A percentile compares a stretch with the other conserved stretches of the same genome.
These are phyloP conservation scores for Beauveria pseudobassiana DNA, from an alignment of 2,329 filamentous ascomycete species.

Conservation along the genomic window DNA sequence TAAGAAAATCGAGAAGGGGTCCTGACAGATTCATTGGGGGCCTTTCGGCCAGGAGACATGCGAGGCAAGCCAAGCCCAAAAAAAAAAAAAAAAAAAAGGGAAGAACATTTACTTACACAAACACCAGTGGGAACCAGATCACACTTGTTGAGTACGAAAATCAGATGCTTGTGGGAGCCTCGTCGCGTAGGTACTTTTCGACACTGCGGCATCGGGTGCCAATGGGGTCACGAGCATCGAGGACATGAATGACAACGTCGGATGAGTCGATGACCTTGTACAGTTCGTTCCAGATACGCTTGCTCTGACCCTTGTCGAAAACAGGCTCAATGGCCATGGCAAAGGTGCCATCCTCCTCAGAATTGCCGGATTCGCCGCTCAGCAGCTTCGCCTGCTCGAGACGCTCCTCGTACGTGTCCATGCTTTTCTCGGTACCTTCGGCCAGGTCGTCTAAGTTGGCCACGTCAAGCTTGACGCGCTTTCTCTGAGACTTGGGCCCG, in stretches of 20 bases:
- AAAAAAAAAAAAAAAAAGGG: constrained; percentile 12
- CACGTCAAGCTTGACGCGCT: constrained; percentile 82
- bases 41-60: constrained; percentile 21
- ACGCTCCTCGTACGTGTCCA: constrained; percentile 74
- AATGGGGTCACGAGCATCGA: constrained; percentile 82
- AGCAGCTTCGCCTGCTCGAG: constrained; percentile 70
- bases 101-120: constrained; percentile 65
- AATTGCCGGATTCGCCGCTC: constrained; percentile 58
- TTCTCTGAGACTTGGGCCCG: constrained; percentile 86
- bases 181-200: constrained; percentile 87
- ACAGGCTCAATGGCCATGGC: constrained; percentile 72
- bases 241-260: constrained; percentile 90
- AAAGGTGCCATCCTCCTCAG: constrained; percentile 40
- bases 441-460: constrained; percentile 76
- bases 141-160: constrained; percentile 37
- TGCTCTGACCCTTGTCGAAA: constrained; percentile 90
- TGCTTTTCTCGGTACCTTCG: constrained; percentile 68
- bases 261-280: constrained; percentile 93
- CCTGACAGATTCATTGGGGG: constrained; percentile 75
- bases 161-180: constrained; percentile 90
- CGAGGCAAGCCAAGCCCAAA: constrained; percentile 10
- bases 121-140: constrained; percentile 88
- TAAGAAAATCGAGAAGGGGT: constrained; percentile 60
- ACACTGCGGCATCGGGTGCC: constrained; percentile 73
- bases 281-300: constrained; percentile 94